Conservation (phyloP, 2,329 filamentous ascomycete species). For the Verticillium dahliae region DNA sequence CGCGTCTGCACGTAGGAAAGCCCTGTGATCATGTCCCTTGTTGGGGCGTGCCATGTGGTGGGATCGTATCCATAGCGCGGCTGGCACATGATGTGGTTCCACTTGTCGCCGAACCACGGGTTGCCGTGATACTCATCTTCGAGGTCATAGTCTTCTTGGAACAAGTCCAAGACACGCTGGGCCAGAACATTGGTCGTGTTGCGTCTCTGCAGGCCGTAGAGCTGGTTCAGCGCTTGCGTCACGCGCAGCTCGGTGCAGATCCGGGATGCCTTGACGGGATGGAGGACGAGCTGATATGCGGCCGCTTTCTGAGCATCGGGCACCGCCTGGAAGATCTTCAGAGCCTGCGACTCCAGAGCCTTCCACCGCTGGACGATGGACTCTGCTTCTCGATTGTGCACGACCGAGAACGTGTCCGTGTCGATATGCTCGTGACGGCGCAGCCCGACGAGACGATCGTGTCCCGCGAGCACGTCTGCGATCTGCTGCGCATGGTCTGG, state of each 20-base stretch:
- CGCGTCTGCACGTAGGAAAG: constrained; percentile 43
- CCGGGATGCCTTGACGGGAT: constrained; percentile 52
- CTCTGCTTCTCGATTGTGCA: constrained; percentile 42
- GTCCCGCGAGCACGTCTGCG: constrained; percentile 43
- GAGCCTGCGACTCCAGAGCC: constrained; percentile 35
- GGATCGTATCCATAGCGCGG: constrained; percentile 41
- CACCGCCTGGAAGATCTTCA: constrained; percentile 36
- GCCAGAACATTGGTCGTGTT: constrained; percentile 47
- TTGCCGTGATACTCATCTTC: constrained; percentile 44
- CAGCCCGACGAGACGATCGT: constrained; percentile 39
- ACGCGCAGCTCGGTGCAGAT: constrained; percentile 44
- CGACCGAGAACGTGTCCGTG: constrained; percentile 21
- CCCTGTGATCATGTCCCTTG: constrained; percentile 48
- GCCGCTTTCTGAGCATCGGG: constrained; percentile 31
- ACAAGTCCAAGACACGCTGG: constrained; percentile 36
- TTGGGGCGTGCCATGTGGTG: constrained; percentile 50
- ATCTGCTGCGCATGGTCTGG: constrained; percentile 35
- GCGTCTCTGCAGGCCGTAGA: constrained; percentile 49
- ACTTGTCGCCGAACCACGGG: constrained; percentile 43
- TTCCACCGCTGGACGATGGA: constrained; percentile 44
- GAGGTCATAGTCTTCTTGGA: constrained; percentile 43
- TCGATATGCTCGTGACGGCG: constrained; percentile 57
- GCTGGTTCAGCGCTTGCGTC: constrained; percentile 39
- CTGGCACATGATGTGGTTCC: constrained; percentile 49
- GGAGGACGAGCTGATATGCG: constrained; percentile 55